Conservation (phyloP, 2,329 filamentous ascomycete genomes). For the Microsporum canis region DNA sequence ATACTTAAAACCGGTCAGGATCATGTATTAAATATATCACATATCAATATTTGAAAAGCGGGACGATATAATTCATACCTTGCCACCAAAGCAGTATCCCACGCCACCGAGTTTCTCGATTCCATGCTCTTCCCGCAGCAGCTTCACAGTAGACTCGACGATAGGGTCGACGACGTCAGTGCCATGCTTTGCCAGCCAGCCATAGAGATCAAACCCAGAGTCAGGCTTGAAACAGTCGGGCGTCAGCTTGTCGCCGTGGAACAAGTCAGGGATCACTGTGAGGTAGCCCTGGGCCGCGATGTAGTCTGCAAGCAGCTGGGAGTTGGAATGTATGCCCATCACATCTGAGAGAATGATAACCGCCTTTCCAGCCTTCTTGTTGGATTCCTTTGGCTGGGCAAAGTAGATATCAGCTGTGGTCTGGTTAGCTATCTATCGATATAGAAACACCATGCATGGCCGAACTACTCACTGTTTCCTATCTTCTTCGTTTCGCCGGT, state of each 20-base stretch:
- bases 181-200: conserved; percentile 40
- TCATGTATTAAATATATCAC: not conserved
- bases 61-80: conserved; percentile 36
- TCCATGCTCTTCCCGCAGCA: conserved; percentile 42
- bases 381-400: conserved; percentile 39
- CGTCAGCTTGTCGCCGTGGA: conserved; percentile 54
- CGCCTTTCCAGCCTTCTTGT: conserved; percentile 41
- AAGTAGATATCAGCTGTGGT: conserved; percentile 46
- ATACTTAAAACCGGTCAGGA: conserved; percentile 40
- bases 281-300: conserved; percentile 63
- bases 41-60: not conserved
- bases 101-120: conserved; percentile 48
- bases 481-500: conserved; percentile 39
- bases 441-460: not conserved
- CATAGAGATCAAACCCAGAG: conserved; percentile 29
- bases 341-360: conserved; percentile 49
- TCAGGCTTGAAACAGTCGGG: conserved; percentile 35
- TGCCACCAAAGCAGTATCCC: conserved; percentile 67
- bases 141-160: conserved; percentile 41
- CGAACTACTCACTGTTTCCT: conserved; percentile 31
- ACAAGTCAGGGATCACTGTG: conserved; percentile 57
- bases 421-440: not conserved
- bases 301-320: conserved; percentile 59
- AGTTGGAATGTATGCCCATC: conserved; percentile 49
- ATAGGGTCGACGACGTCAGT: conserved; percentile 42